These are phyloP conservation scores for Rhizopus microsporus DNA, from an alignment of 371 early-diverging fungal genomes.

Conservation along the genomic window DNA sequence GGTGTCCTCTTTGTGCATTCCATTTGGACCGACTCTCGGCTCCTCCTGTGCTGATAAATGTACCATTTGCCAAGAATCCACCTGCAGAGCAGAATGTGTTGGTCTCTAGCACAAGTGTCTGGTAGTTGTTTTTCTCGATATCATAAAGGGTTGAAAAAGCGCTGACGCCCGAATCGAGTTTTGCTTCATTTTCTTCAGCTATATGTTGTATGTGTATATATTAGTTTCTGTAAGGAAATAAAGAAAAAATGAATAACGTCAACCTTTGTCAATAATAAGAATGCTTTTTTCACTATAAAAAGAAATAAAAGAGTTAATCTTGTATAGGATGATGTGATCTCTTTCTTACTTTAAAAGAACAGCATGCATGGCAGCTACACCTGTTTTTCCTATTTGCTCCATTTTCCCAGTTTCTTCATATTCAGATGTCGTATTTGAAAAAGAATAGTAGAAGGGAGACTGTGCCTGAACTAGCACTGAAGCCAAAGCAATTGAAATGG, in stretches of 20 bases:
- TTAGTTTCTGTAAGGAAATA: background rate
- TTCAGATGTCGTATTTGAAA: slow-evolving; percentile 17
- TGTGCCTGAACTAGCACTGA: slow-evolving; percentile 12
- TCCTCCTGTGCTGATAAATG: slow-evolving; percentile 63
- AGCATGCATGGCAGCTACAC: slow-evolving; percentile 54
- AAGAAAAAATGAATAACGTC: background rate
- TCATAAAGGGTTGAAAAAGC: slow-evolving; percentile 62
- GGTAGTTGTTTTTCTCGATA: slow-evolving; percentile 46
- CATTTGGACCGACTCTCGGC: slow-evolving; percentile 51
- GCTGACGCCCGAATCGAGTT: slow-evolving; percentile 52
- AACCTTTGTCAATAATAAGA: slow-evolving; percentile 51
- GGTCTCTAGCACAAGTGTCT: slow-evolving; percentile 51
- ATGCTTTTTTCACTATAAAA: slow-evolving; percentile 42
- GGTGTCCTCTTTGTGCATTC: slow-evolving; percentile 58
- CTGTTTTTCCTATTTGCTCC: slow-evolving; percentile 49
- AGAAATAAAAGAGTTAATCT: background rate
- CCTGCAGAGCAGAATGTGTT: slow-evolving; percentile 71
- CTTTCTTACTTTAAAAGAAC: slow-evolving; percentile 39
- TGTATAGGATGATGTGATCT: background rate
- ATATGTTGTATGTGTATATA: slow-evolving; percentile 1
- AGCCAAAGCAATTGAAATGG: background rate
- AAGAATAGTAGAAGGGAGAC: slow-evolving; percentile 30
- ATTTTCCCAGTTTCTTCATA: slow-evolving; percentile 43
- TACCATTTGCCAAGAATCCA: slow-evolving; percentile 60
- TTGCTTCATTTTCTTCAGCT: slow-evolving; percentile 57